Evolutionary conservation across 2,329 filamentous ascomycete genomes (phyloP), one percentile per base, ranked within the genome.

Genomic region (Clarireedia sp.): DNA sequence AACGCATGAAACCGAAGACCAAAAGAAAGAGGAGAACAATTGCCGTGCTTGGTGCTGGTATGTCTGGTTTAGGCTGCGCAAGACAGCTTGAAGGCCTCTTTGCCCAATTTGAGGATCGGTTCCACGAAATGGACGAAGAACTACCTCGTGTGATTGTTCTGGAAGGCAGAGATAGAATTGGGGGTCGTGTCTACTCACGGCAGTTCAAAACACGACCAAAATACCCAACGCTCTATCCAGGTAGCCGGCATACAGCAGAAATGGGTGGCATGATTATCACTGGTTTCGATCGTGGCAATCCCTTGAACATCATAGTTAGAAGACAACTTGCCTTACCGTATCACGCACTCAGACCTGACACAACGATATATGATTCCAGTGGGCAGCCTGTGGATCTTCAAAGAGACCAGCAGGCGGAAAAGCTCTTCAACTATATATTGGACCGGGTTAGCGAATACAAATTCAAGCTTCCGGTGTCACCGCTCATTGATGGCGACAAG

Each of bases 241-340:
- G 75, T 8, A 79, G 77, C 59, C 75, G 82, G 50, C 87, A 86
- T 66, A 97, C 91, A 19, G 94, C 90, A 33, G 94, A 99, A 70
- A 95, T 96, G 85, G 94, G 94, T 26, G 94, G 92, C 54, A 96
- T 99, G 78, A 97, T 99, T 58, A 90, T 99, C 59, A 96, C 95
- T 36, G 94, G 94, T 0, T 99, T 97, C 68, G 90, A 97, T 62
- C 83, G 89, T 62, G 95, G 95, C 17, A 99, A 99, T 64, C 94
- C 94, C 5, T 74, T 99, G 63, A 95, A 96, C 68, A 82, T 91
- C 48, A 83, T 99, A 57, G 85, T 99, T 55, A 85, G 94, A 62
- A 91, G 89, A 16, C 95, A 99, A 71, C 78, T 99, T 48, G 88
- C 87, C 24, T 78, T 99, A 19, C 85, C 85, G 16, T 96, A 95